Evolutionary conservation across 163 green algal genomes (phyloP).

Genomic region (Chlamydomonas reinhardtii): DNA sequence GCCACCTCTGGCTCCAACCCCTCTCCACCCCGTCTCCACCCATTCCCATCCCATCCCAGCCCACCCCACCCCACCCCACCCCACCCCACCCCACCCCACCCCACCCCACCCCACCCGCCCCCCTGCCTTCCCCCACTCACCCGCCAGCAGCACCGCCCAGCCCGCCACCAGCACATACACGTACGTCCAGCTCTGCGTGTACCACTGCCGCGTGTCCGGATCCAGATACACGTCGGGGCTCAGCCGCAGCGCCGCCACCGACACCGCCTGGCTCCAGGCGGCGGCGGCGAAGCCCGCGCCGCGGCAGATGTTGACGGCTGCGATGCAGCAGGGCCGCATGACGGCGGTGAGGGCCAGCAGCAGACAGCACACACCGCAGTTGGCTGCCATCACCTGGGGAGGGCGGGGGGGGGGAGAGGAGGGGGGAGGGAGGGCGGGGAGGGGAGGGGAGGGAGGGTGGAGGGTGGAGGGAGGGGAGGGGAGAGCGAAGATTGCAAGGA

Average conservation of each 20-base stretch:
- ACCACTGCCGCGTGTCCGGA: constrained; percentile 27
- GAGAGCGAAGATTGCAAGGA: background rate
- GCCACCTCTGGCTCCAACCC: no score
- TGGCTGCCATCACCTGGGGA: constrained; percentile 5
- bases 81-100: no score
- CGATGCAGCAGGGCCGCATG: constrained; percentile 42
- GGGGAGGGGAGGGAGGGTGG: background rate
- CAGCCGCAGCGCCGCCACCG: constrained; percentile 12
- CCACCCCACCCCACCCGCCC: background rate
- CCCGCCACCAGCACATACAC: constrained; percentile 15
- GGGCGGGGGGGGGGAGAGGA: background rate
- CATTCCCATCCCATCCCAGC: no score
- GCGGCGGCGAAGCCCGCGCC: constrained; percentile 24
- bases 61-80: no score
- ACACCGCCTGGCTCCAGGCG: constrained; percentile 26
- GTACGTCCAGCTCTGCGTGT: constrained; percentile 21
- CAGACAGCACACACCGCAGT: constrained; percentile 13
- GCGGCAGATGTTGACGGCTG: constrained; percentile 24
- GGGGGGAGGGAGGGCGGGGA: background rate
- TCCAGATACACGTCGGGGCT: constrained; percentile 16
- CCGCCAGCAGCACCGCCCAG: background rate
- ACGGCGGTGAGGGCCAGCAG: constrained; percentile 7
- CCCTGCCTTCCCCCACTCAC: background rate
- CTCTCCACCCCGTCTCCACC: no score
- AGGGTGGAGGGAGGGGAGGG: background rate